Conservation (phyloP, 2,329 filamentous ascomycete genomes). For the Rhinocladiella similis region DNA sequence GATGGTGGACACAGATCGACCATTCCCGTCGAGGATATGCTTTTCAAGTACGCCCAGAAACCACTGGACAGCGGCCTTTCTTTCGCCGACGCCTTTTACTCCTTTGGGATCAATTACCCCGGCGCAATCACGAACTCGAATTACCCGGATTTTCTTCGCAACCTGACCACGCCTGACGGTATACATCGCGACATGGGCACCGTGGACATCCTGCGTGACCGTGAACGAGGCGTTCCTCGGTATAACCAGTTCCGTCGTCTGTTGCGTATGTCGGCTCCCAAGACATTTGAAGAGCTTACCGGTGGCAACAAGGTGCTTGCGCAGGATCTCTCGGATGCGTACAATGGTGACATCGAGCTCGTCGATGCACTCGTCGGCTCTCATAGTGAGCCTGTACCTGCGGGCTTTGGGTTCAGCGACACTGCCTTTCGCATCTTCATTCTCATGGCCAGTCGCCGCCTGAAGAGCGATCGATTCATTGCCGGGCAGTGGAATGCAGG, state of each 20-base stretch:
- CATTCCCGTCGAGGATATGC: slow-evolving; percentile 9
- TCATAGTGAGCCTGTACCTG: slow-evolving; percentile 44
- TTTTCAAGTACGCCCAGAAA: slow-evolving; percentile 9
- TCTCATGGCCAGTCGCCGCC: slow-evolving; percentile 16
- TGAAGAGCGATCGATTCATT: slow-evolving; percentile 20
- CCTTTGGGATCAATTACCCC: slow-evolving; percentile 51
- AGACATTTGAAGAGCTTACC: slow-evolving; percentile 42
- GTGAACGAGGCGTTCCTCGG: slow-evolving; percentile 16
- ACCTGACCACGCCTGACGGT: slow-evolving; percentile 44
- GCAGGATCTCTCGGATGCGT: slow-evolving; percentile 38
- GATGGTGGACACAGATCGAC: slow-evolving; percentile 34
- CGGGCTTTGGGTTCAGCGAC: slow-evolving; percentile 51
- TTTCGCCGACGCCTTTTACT: slow-evolving; percentile 45
- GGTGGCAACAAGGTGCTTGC: slow-evolving; percentile 42
- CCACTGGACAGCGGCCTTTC: slow-evolving; percentile 27
- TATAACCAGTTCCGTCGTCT: slow-evolving; percentile 44
- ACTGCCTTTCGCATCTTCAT: slow-evolving; percentile 45
- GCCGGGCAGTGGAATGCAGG: slow-evolving; percentile 16
- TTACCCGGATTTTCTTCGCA: slow-evolving; percentile 43
- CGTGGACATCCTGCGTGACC: slow-evolving; percentile 30
- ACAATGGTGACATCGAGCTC: slow-evolving; percentile 41
- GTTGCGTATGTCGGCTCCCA: slow-evolving; percentile 36
- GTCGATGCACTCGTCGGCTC: slow-evolving; percentile 47
- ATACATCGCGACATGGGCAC: slow-evolving; percentile 40
- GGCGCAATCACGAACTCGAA: slow-evolving; percentile 47